A percentile compares a stretch with the other conserved stretches of the same genome.
Conservation (phyloP, 2,329 filamentous ascomycete species). For the Alternaria metachromatica region DNA sequence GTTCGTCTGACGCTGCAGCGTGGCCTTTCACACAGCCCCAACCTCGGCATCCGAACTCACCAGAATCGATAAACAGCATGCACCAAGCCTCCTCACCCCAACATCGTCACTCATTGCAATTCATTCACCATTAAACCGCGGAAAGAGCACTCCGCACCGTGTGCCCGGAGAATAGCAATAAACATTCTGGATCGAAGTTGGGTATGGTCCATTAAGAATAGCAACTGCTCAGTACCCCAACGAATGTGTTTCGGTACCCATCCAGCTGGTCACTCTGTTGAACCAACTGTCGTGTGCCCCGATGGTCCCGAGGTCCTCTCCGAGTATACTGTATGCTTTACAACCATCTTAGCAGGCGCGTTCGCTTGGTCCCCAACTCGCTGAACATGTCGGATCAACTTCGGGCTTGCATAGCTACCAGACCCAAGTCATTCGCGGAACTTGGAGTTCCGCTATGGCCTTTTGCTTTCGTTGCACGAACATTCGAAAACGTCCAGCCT, state of each 20-base stretch:
- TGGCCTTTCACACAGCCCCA: constrained; percentile 21
- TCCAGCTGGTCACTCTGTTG: not conserved
- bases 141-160: constrained; percentile 52
- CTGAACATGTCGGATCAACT: not conserved
- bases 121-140: constrained; percentile 51
- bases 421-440: not conserved
- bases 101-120: constrained; percentile 43
- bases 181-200: constrained; percentile 36
- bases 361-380: not conserved
- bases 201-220: constrained; percentile 53
- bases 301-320: not conserved
- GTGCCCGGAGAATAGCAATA: constrained; percentile 42
- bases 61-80: constrained; percentile 20
- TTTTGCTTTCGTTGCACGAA: not conserved
- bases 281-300: not conserved
- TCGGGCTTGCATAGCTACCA: not conserved
- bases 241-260: not conserved
- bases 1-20: constrained; percentile 14
- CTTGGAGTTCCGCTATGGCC: not conserved
- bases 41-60: constrained; percentile 25
- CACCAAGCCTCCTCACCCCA: constrained; percentile 8
- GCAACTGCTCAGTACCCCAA: constrained; percentile 52
- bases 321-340: not conserved
- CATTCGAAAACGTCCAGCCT: not conserved
- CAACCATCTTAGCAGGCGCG: not conserved